Conservation (phyloP, 345 rosid species). For the Populus nigra region DNA sequence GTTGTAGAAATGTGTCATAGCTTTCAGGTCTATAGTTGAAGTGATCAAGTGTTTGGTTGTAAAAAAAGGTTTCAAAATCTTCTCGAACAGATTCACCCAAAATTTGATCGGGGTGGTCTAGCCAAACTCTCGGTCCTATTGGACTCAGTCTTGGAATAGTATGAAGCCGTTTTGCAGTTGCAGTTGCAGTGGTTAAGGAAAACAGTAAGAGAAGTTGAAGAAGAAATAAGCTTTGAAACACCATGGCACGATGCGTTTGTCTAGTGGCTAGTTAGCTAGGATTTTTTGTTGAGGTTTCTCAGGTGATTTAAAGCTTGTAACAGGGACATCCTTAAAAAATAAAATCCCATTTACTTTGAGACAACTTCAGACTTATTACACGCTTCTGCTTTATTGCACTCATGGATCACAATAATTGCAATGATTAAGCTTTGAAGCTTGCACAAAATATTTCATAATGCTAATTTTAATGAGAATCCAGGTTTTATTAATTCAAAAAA, state of each 20-base stretch:
- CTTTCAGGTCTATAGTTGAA: conserved; percentile 47
- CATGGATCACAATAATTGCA: neutral
- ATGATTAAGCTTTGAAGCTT: neutral
- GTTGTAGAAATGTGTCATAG: conserved; percentile 34
- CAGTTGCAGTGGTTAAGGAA: neutral
- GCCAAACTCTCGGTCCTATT: conserved; percentile 5
- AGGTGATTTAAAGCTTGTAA: neutral
- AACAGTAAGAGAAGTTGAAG: neutral
- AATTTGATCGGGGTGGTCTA: neutral
- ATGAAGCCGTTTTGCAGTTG: neutral
- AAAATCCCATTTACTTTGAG: neutral
- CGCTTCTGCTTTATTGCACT: neutral
- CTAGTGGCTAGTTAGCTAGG: neutral
- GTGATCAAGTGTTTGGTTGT: conserved; percentile 49
- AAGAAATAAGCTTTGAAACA: neutral
- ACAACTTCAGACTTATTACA: neutral
- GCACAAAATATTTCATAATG: neutral
- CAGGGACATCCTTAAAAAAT: neutral
- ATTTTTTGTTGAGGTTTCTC: neutral
- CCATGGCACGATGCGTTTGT: conserved; percentile 2
- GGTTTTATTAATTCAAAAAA: neutral
- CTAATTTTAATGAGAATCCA: neutral
- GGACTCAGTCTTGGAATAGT: conserved; percentile 39
- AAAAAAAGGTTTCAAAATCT: conserved; percentile 32
- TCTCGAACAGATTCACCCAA: conserved; percentile 4